Evolutionary conservation across 345 rosid genomes (phyloP).

Genomic region (Citropsis articulata): DNA sequence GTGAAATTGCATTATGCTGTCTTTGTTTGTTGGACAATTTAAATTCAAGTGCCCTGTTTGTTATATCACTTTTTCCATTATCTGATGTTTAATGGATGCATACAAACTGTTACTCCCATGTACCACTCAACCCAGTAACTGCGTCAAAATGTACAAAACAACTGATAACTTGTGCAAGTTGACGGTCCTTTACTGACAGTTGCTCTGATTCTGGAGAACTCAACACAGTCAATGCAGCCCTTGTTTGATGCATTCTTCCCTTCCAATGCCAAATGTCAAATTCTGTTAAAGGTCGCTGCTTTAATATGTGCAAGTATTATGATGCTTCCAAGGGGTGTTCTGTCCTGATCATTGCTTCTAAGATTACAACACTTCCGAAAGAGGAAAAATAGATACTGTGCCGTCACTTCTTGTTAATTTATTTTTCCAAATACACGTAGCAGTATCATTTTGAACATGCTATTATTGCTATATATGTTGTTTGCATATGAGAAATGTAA

Average conservation of each 20-base stretch:
- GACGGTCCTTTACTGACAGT: neutral
- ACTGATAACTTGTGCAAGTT: no score
- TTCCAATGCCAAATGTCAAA: no score
- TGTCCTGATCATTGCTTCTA: neutral
- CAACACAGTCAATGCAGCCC: no score
- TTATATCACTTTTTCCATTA: neutral
- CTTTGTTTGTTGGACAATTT: neutral
- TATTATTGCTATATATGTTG: neutral
- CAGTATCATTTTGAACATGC: neutral
- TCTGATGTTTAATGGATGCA: neutral
- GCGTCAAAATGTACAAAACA: neutral
- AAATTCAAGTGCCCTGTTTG: neutral
- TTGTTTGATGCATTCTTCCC: no score
- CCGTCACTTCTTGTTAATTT: neutral
- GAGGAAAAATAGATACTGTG: neutral
- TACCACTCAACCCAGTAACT: neutral
- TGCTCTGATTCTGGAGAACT: no score
- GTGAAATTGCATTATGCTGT: neutral
- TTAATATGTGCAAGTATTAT: neutral
- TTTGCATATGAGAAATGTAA: neutral
- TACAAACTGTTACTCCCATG: neutral
- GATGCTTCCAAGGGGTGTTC: neutral
- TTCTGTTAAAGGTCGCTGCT: no score
- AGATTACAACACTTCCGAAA: neutral
- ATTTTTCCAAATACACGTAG: neutral